Base-by-base conservation (phyloP, 306 rosid genomes). In the Gynostemma pentaphyllum region DNA sequence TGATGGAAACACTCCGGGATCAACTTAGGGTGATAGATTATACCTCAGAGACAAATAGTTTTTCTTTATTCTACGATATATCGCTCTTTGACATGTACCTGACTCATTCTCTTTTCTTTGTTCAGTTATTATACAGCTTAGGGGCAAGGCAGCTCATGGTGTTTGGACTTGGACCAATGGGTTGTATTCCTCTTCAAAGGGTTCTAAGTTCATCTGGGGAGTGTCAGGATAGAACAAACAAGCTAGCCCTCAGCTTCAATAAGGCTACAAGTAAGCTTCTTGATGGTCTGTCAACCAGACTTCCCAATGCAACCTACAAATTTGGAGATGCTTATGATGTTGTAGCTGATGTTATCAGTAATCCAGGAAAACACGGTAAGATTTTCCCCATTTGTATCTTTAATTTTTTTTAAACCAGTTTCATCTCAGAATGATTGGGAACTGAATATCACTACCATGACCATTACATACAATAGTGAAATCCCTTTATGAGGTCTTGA, bases 111-210 rank as follows among this genome's bases (percentile, higher is more conserved):
- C n/a, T n/a, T n/a, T n/a, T n/a, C n/a, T n/a, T n/a, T n/a, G n/a
- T n/a, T n/a, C 21, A 92, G 99, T 3, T 81, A n/a, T 80, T 92
- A 78, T 84, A 92, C 55, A 29, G 83, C 10, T 71, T 78, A 70
- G 99, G 99, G 34, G 99, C 85, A 71, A 78, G 96, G 77, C 55
- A 88, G 75, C 65, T 92, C 64, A 79, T 82, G 77, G 95, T 86
- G 68, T 87, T 90, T 75, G 97, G 97, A 50, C 70, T 87, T 16
- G 96, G 96, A 3, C 97, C 97, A 53, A 85, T 87, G 97, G 97
- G 97, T 6, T 90, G 95, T 76, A 87, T 87, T 73, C 97, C 96
- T 14, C 91, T 90, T 19, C 96, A 87, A 46, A 87, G 99, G 74
- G 95, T 92, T 34, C 82, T 92, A 5, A 88, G 76, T 69, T 46